A percentile compares a stretch with the other conserved stretches of the same genome.
These are phyloP conservation scores for Podospora appendiculata DNA, from an alignment of 495 filamentous ascomycete species.

Conservation along the genomic window DNA sequence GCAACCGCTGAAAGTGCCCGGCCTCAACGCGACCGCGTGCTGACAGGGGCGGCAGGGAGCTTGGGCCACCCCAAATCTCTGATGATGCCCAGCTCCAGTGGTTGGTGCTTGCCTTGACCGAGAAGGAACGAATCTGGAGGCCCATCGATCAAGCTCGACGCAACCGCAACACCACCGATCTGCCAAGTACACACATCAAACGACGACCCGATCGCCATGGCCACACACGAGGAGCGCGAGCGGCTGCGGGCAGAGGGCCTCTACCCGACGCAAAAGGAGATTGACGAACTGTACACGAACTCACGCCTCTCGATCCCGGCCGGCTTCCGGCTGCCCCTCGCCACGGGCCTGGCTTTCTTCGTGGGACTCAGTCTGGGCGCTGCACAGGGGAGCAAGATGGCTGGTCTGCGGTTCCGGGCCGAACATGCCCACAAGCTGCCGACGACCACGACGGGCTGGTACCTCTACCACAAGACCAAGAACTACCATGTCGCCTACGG, in stretches of 20 bases:
- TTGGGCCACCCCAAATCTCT: constrained; percentile 9
- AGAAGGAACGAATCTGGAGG: background rate
- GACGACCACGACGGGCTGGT: constrained; percentile 76
- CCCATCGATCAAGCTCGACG: background rate
- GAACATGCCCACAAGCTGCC: constrained; percentile 90
- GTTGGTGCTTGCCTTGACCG: background rate
- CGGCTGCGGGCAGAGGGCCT: constrained; percentile 3
- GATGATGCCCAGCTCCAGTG: too few relatives aligned
- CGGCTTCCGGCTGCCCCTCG: constrained; percentile 54
- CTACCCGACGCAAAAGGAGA: constrained; percentile 3
- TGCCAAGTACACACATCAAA: background rate
- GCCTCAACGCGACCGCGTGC: too few relatives aligned
- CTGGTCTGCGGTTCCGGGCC: constrained; percentile 78
- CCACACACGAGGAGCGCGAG: background rate
- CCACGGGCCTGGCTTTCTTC: constrained; percentile 49
- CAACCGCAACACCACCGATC: background rate
- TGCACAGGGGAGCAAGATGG: constrained; percentile 61
- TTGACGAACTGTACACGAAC: constrained; percentile 17
- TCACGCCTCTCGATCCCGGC: constrained; percentile 55
- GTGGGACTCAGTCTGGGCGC: constrained; percentile 63
- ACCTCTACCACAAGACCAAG: constrained; percentile 94
- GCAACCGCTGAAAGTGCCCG: too few relatives aligned
- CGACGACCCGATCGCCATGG: background rate
- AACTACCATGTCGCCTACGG: constrained; percentile 77
- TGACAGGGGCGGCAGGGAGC: constrained; percentile 4